Percentiles rank a stretch among this genome's conserved stretches.
phyloP scores from a whole-genome alignment of 192 early-diverging fungal species.

The Phlyctochytrium planicorne region DNA sequence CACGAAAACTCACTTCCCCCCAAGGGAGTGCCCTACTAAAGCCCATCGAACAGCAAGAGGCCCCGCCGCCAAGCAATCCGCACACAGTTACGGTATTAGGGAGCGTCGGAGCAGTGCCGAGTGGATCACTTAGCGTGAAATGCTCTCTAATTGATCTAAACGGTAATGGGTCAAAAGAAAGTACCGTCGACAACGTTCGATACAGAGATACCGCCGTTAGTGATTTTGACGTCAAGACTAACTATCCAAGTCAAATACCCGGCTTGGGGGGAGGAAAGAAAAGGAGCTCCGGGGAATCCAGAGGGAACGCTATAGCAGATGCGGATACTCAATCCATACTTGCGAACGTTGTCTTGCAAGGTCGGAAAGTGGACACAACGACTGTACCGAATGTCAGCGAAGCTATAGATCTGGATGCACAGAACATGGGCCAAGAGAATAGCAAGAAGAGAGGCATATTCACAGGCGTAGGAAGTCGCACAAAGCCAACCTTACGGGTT shows the following conservation, averaged over 20 bases:
- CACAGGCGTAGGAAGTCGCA: neutral
- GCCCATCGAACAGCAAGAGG: neutral
- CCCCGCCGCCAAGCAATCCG: neutral
- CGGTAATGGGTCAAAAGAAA: neutral
- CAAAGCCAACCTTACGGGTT: neutral
- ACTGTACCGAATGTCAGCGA: no score
- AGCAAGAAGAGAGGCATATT: neutral
- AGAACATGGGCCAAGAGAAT: neutral
- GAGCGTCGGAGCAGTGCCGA: neutral
- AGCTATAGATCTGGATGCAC: neutral
- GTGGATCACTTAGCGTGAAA: neutral
- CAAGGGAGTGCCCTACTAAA: no score
- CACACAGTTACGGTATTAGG: neutral
- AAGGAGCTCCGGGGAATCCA: neutral
- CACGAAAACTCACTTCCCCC: neutral
- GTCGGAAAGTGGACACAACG: constrained; percentile 22
- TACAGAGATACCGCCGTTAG: neutral
- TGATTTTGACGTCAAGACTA: constrained; percentile 1
- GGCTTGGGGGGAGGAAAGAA: neutral
- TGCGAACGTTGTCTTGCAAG: constrained; percentile 29
- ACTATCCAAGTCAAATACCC: neutral
- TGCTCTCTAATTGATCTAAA: neutral
- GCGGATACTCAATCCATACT: no score
- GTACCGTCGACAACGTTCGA: neutral
- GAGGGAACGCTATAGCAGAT: neutral